Percentiles rank a stretch among this genome's conserved stretches.
Evolutionary conservation across 1,139 yeast genomes (phyloP).

Genomic region (Candida labiduridarum): DNA sequence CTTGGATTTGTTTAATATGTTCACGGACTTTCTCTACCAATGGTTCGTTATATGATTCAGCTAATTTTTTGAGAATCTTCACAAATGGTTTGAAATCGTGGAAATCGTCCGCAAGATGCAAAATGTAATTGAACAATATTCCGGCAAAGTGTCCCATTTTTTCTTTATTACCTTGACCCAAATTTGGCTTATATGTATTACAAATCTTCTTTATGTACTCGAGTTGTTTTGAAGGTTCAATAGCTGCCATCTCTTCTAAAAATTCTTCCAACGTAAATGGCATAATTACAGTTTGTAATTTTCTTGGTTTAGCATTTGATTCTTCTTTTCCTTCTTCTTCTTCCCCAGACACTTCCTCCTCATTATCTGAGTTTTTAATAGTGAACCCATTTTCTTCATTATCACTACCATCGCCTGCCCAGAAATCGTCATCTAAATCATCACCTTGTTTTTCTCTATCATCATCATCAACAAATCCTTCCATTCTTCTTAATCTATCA

Average conservation of each 20-base stretch:
- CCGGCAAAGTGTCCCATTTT: constrained; percentile 66
- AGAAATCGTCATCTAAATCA: constrained; percentile 64
- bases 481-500: constrained; percentile 83
- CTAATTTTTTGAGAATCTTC: constrained; percentile 55
- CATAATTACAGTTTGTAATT: constrained; percentile 38
- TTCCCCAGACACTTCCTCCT: constrained; percentile 29
- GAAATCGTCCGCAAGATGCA: constrained; percentile 40
- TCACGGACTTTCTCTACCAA: constrained; percentile 52
- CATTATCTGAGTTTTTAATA: constrained; percentile 21
- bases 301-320: constrained; percentile 12
- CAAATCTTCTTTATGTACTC: constrained; percentile 57
- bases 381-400: constrained; percentile 36
- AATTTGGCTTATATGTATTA: constrained; percentile 68
- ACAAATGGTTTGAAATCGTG: constrained; percentile 44
- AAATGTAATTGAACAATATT: constrained; percentile 64
- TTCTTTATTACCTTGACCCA: constrained; percentile 81
- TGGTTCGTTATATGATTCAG: constrained; percentile 66
- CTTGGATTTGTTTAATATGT: constrained; percentile 48
- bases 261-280: constrained; percentile 64
- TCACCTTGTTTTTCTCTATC: constrained; percentile 64
- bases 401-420: constrained; percentile 57
- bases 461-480: constrained; percentile 46
- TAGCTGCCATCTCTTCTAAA: constrained; percentile 22
- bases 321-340: constrained; percentile 15
- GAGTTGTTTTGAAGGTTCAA: constrained; percentile 47